These are phyloP conservation scores for Stachybotrys chartarum DNA, from an alignment of 2,329 filamentous ascomycete species.

Conservation along the genomic window DNA sequence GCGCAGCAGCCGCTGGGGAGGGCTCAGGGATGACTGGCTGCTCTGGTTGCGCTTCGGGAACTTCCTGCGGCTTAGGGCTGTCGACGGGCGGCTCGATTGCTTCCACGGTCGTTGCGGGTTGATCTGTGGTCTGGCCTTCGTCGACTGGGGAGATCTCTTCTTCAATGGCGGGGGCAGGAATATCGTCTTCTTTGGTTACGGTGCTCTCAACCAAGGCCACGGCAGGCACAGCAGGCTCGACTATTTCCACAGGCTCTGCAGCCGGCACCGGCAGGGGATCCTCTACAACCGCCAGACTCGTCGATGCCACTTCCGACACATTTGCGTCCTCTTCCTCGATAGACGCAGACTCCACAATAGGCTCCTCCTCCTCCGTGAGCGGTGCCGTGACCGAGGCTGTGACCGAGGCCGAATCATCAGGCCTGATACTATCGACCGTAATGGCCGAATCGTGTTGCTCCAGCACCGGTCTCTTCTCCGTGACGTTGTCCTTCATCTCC, in stretches of 20 bases:
- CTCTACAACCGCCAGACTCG: background rate
- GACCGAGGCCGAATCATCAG: conserved; percentile 29
- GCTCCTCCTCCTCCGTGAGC: background rate
- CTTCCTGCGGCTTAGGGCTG: background rate
- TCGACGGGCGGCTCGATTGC: background rate
- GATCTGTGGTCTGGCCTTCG: background rate
- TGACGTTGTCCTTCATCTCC: conserved; percentile 10
- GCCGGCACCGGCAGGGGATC: background rate
- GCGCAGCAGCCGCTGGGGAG: no score
- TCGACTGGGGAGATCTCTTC: background rate
- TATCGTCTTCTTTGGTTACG: background rate
- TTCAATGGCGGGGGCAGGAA: background rate
- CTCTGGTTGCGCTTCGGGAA: no score
- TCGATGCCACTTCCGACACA: background rate
- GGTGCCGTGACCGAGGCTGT: conserved; percentile 2
- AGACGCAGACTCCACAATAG: conserved; percentile 3
- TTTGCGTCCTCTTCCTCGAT: background rate
- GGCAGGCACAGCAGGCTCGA: background rate
- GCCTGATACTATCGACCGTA: conserved; percentile 29
- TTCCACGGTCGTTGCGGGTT: background rate
- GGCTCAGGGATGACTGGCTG: no score
- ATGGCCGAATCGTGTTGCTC: conserved; percentile 23
- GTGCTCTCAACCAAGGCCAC: background rate
- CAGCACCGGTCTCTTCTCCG: conserved; percentile 13
- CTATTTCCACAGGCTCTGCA: background rate